Base-by-base conservation (phyloP, 176 grass and related monocot species). In the Phoenix dactylifera region DNA sequence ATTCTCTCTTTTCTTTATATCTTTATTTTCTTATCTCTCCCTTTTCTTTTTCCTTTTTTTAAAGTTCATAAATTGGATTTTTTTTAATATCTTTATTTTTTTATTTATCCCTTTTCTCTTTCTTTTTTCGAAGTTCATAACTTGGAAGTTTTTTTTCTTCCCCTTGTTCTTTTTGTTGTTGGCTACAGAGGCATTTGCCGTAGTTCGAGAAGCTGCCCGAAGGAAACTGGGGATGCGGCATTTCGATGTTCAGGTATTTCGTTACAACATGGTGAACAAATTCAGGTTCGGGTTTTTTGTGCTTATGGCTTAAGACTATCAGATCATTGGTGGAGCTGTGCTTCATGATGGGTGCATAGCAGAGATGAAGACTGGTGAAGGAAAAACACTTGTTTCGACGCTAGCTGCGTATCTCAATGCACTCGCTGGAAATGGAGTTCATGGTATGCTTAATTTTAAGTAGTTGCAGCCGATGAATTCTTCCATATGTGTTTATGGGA, bases 291-390 rank as follows among this genome's bases (percentile, higher is more conserved):
- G 35, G 10, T 44, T 44, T 44, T 44, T 14, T 44, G 35, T 44
- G 9, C 35, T 44, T 10, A 44, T 60, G 29, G 5, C 2, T 32
- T 50, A 23, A 53, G 58, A 15, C 18, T 58, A 24, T 39, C 57
- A 96, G 92, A 90, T 96, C 66, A 85, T 96, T 83, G 92, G 92
- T 9, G 92, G 92, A 28, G 86, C 87, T n/a, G 92, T 96, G 53
- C 83, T 96, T n/a, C 78, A 96, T 4, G 92, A 96, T 24, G 87
- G 92, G 25, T 96, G 92, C 72, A 96, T 96, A 71, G 92, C 92
- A 0, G 92, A 90, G 81, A 90, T 96, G 92, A 96, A 96, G 79
- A 96, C 87, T 6, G 92, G 92, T 1, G 83, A 96, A 73, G 87
- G 92, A 30, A 96, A 96, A 71, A 96, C 92, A 0, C 86, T 96